Evolutionary conservation across 2,329 filamentous ascomycete genomes (phyloP).

Genomic region (Aspergillus ruber): DNA sequence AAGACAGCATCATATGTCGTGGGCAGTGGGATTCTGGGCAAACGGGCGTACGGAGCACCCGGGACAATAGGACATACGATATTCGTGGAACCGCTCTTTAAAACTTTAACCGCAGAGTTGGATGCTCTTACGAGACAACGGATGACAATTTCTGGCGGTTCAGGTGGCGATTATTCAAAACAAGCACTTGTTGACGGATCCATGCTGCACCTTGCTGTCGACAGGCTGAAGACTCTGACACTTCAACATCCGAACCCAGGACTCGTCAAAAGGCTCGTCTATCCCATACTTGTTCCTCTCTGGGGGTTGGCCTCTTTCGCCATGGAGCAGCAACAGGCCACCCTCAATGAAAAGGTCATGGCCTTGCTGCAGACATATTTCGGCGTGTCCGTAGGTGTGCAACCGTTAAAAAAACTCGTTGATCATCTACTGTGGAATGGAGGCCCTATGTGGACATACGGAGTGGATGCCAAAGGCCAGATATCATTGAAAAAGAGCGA

Average conservation of each 20-base stretch:
- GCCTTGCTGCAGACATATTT: slow-evolving; percentile 35
- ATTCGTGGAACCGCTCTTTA: slow-evolving; percentile 36
- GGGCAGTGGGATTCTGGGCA: slow-evolving; percentile 39
- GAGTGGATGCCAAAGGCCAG: slow-evolving; percentile 12
- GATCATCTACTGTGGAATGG: slow-evolving; percentile 38
- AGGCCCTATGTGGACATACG: slow-evolving; percentile 32
- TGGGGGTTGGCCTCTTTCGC: slow-evolving; percentile 37
- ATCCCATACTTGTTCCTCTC: slow-evolving; percentile 34
- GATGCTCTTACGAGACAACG: slow-evolving; percentile 19
- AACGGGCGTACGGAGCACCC: slow-evolving; percentile 33
- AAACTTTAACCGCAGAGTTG: slow-evolving; percentile 28
- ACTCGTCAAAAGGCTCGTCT: slow-evolving; percentile 36
- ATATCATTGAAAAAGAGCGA: slow-evolving; percentile 24
- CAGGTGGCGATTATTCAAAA: slow-evolving; percentile 1
- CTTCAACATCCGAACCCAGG: slow-evolving; percentile 39
- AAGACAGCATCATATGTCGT: slow-evolving; percentile 39
- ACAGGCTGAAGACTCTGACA: slow-evolving; percentile 30
- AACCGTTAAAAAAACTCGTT: slow-evolving; percentile 32
- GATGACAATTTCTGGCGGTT: slow-evolving; percentile 13
- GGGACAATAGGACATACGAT: slow-evolving; percentile 36
- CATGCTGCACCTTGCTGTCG: slow-evolving; percentile 25
- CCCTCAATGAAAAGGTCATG: slow-evolving; percentile 24
- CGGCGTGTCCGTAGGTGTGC: slow-evolving; percentile 30
- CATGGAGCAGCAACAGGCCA: slow-evolving; percentile 19
- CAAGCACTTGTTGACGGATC: slow-evolving; percentile 19